A percentile compares a stretch with the other conserved stretches of the same genome.
Conservation (phyloP, 1,284 basidiomycete species). For the Schizopora paradoxa region DNA sequence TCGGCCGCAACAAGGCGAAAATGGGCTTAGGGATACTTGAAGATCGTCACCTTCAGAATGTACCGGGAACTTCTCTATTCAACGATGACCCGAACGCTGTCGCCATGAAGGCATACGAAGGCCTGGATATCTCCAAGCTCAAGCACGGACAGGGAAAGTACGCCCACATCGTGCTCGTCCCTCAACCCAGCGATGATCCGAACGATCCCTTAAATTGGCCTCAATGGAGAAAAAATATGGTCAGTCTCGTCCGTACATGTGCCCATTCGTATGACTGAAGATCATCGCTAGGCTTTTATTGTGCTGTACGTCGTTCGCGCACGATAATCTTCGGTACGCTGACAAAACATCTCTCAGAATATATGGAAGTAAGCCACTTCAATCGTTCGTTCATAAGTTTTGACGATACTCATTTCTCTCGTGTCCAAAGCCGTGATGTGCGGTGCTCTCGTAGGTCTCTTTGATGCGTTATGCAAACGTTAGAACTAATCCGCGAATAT, state of each 20-base stretch:
- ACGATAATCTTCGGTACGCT: neutral
- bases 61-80: constrained; percentile 23
- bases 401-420: constrained; percentile 1
- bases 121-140: constrained; percentile 16
- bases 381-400: constrained; percentile 2
- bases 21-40: constrained; percentile 24
- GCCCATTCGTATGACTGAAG: no score
- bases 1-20: neutral
- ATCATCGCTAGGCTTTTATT: no score
- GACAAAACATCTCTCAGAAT: constrained; percentile 5
- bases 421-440: constrained; percentile 17
- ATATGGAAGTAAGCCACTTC: constrained; percentile 17
- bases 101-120: constrained; percentile 15
- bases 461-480: neutral
- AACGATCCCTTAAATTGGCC: constrained; percentile 25
- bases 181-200: constrained; percentile 23
- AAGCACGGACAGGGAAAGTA: constrained; percentile 22
- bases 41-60: constrained; percentile 17
- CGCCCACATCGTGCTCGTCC: constrained; percentile 22
- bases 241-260: no score
- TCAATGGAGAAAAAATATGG: constrained; percentile 21
- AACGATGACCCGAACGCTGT: constrained; percentile 21
- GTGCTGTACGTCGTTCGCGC: no score
- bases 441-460: constrained; percentile 17
- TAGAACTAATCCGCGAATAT: neutral